Percentiles rank a stretch among this genome's conserved stretches.
Conservation (phyloP, 352 stramenopile species). For the Phytophthora cryptogea region DNA sequence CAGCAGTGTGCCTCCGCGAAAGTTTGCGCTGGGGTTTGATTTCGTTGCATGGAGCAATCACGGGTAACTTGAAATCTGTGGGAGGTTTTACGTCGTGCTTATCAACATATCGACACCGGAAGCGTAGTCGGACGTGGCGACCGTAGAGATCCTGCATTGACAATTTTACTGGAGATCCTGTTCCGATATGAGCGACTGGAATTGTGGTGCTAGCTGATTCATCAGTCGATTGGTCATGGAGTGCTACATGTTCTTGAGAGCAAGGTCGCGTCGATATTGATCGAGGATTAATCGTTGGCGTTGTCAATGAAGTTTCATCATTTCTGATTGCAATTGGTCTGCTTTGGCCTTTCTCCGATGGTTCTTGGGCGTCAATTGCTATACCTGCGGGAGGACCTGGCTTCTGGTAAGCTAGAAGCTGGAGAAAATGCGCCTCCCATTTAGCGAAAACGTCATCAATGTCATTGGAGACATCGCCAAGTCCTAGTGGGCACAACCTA, state of each 20-base stretch:
- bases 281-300: background rate
- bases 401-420: conserved; percentile 10
- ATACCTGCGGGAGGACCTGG: background rate
- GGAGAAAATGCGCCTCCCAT: conserved; percentile 65
- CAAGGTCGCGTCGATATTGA: background rate
- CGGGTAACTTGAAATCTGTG: background rate
- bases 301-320: background rate
- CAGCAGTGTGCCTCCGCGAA: background rate
- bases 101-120: conserved; percentile 15
- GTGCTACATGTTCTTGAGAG: background rate
- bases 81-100: background rate
- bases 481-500: conserved; percentile 67
- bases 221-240: background rate
- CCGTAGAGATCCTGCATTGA: conserved; percentile 26
- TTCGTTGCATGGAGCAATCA: background rate
- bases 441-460: conserved; percentile 63
- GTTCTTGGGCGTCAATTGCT: background rate
- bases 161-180: conserved; percentile 4
- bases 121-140: conserved; percentile 21
- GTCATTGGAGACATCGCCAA: conserved; percentile 92
- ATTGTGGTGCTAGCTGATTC: background rate
- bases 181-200: background rate
- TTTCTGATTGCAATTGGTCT: background rate
- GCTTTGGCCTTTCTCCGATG: background rate
- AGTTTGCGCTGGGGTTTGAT: background rate